Evolutionary conservation across 495 filamentous ascomycete genomes (phyloP).

Genomic region (Tuber aestivum): DNA sequence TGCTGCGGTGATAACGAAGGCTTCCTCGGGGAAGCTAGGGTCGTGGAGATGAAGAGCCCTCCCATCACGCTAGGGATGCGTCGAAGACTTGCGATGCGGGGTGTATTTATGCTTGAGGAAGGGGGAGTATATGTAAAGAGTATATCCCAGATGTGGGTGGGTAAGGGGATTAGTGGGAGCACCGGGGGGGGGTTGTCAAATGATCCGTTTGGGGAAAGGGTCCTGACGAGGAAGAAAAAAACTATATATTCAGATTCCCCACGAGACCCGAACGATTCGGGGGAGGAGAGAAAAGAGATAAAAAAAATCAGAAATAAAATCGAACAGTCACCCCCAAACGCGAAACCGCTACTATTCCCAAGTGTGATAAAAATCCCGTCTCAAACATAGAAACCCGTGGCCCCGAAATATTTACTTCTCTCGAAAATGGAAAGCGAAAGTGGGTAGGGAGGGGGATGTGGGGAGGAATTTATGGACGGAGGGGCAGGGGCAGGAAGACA

Average conservation of each 20-base stretch:
- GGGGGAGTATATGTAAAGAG: background rate
- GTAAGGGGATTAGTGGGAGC: background rate
- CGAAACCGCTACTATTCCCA: conserved; percentile 18
- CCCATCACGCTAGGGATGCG: conserved; percentile 28
- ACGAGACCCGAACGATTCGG: conserved; percentile 25
- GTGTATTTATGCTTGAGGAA: conserved; percentile 22
- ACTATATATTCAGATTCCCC: conserved; percentile 1
- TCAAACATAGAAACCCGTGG: conserved; percentile 10
- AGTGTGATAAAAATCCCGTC: conserved; percentile 24
- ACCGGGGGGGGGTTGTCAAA: conserved; percentile 21
- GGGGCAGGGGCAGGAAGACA: conserved; percentile 14
- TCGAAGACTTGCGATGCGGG: conserved; percentile 29
- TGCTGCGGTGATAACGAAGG: conserved; percentile 31
- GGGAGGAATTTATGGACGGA: conserved; percentile 12
- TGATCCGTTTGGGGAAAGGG: conserved; percentile 27
- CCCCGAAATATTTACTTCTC: conserved; percentile 19
- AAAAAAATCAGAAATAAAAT: conserved; percentile 18
- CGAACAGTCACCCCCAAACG: conserved; percentile 17
- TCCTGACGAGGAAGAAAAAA: conserved; percentile 8
- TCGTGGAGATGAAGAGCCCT: conserved; percentile 21
- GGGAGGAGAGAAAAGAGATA: conserved; percentile 10
- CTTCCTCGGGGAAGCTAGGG: conserved; percentile 29
- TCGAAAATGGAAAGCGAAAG: conserved; percentile 10
- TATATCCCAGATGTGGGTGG: background rate
- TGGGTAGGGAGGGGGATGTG: conserved; percentile 9